These are phyloP conservation scores for Cryphonectria nitschkei DNA, from an alignment of 2,329 filamentous ascomycete genomes.

Conservation along the genomic window DNA sequence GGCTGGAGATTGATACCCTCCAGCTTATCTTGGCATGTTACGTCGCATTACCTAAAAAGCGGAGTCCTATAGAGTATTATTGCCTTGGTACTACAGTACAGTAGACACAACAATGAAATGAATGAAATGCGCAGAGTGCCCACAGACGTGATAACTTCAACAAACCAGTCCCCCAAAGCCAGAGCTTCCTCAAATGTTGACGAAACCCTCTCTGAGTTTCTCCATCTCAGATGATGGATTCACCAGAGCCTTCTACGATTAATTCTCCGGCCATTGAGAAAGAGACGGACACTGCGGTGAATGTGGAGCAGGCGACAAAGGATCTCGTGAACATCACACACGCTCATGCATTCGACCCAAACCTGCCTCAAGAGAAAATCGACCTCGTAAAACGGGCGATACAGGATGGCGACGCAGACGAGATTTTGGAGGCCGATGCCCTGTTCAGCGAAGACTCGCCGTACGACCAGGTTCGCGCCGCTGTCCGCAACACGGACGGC, in stretches of 20 bases:
- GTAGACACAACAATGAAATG: background rate
- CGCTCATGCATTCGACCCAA: slow-evolving; percentile 42
- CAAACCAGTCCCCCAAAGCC: background rate
- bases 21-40: slow-evolving; percentile 5
- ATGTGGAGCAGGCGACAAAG: slow-evolving; percentile 22
- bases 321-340: slow-evolving; percentile 38
- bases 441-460: slow-evolving; percentile 43
- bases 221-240: background rate
- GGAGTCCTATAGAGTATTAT: background rate
- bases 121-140: background rate
- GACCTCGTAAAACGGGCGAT: slow-evolving; percentile 39
- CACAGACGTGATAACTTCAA: background rate
- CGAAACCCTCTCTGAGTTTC: background rate
- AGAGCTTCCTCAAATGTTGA: background rate
- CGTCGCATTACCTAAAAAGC: slow-evolving; percentile 1
- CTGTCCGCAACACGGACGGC: slow-evolving; percentile 50
- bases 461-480: slow-evolving; percentile 47
- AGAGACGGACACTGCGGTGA: slow-evolving; percentile 6
- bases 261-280: slow-evolving; percentile 16
- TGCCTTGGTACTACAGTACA: background rate
- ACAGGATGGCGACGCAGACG: slow-evolving; percentile 37
- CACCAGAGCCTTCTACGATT: background rate
- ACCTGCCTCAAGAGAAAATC: slow-evolving; percentile 40
- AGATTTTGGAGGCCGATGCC: slow-evolving; percentile 38
- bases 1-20: no score